Base-by-base conservation (phyloP, 768 basidiomycete genomes). In the Infundibulicybe gibba region DNA sequence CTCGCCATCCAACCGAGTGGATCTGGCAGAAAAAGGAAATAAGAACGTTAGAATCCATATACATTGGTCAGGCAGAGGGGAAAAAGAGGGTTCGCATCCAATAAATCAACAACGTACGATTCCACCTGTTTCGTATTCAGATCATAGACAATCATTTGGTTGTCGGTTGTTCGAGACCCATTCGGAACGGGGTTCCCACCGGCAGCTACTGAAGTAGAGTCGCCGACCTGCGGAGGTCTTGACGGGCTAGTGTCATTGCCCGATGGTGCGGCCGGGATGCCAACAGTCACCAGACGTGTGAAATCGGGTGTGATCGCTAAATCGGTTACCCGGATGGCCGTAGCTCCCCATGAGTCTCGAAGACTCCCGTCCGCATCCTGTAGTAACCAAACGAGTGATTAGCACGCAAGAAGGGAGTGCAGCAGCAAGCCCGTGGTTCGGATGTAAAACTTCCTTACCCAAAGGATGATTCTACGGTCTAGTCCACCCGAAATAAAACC, bases 401-500 rank as follows among this genome's bases (percentile, higher is more conserved):
- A 19, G 17, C n/a, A 38, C 35, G 35, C 35, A 3, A 38, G 35
- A 19, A 38, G n/a, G 10, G 35, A 38, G 10, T 10, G 6, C 35
- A 25, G 35, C 6, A 38, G 17, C 14, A 38, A 38, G 35, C n/a
- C 14, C 10, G 35, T 10, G 35, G 19, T 25, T 38, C 15, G 32
- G 30, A 45, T 43, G 50, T 6, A 37, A 50, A 40, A 54, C 38
- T 31, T 32, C 42, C 80, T 41, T 65, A 92, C 93, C 92, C 92
- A 94, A 48, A 85, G 79, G 38, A 85, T 76, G 49, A 90, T 83
- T 64, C 82, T 86, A 51, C 84, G 81, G 64, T 97, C 95, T 59
- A 95, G 72, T 37, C 87, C 87, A 42, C 85, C 87, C 10, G 93
- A 94, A 54, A 97, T 79, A 61, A 98, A 97, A 6, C 90, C 92